Percentiles rank a stretch among this genome's conserved stretches.
Conservation (phyloP, 495 filamentous ascomycete species). For the Extremus antarcticus region DNA sequence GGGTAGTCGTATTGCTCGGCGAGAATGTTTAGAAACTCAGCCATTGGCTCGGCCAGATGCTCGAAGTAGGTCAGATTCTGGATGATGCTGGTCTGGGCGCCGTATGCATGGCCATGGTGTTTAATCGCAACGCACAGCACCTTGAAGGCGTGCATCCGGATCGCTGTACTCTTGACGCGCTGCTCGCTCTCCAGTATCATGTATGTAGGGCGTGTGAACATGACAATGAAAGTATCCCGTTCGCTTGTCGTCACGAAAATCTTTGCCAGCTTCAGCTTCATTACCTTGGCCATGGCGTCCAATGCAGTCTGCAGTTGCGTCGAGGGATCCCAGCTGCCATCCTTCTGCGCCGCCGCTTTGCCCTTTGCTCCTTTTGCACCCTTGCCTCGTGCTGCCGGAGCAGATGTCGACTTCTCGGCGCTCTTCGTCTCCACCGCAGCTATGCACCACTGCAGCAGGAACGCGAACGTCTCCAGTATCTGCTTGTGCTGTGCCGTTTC, state of each 20-base stretch:
- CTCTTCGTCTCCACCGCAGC: slow-evolving; percentile 87
- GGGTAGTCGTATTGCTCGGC: slow-evolving; percentile 97
- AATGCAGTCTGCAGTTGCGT: slow-evolving; percentile 77
- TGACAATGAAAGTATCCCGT: slow-evolving; percentile 81
- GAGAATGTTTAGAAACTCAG: slow-evolving; percentile 92
- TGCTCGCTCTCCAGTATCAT: slow-evolving; percentile 89
- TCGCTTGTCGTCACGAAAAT: slow-evolving; percentile 97
- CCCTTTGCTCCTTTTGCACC: slow-evolving; percentile 69
- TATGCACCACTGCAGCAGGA: slow-evolving; percentile 88
- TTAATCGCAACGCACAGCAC: slow-evolving; percentile 94
- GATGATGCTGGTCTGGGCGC: slow-evolving; percentile 93
- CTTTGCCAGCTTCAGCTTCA: slow-evolving; percentile 82
- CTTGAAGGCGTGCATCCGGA: slow-evolving; percentile 95
- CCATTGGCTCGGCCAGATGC: slow-evolving; percentile 96
- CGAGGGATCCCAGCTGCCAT: slow-evolving; percentile 78
- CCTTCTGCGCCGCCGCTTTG: slow-evolving; percentile 49
- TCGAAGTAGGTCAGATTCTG: slow-evolving; percentile 98
- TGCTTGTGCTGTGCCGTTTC: slow-evolving; percentile 78
- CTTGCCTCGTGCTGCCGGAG: slow-evolving; percentile 52
- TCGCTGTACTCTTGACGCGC: slow-evolving; percentile 77
- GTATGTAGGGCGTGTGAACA: slow-evolving; percentile 91
- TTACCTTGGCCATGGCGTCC: slow-evolving; percentile 88
- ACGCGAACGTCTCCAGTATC: slow-evolving; percentile 87
- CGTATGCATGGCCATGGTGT: slow-evolving; percentile 95
- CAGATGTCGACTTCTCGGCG: slow-evolving; percentile 68